These are phyloP conservation scores for Apiospora rasikravindrae DNA, from an alignment of 2,329 filamentous ascomycete genomes.

Conservation along the genomic window DNA sequence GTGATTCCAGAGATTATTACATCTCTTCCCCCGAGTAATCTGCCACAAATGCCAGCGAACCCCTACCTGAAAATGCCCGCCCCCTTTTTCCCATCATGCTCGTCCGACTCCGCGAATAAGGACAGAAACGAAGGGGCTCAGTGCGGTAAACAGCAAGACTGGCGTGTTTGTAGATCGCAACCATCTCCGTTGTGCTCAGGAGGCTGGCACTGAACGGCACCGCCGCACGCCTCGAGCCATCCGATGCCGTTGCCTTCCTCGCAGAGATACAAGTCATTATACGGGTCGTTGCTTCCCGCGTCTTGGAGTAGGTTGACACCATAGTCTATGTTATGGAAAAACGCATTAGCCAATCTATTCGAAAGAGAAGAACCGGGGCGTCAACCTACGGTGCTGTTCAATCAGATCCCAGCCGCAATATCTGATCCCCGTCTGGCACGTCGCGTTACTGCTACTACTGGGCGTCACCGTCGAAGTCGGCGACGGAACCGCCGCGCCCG, in stretches of 20 bases:
- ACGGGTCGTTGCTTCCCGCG: background rate
- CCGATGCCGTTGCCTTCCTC: background rate
- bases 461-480: background rate
- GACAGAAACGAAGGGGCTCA: background rate
- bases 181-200: background rate
- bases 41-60: too few species aligned
- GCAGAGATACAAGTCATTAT: background rate
- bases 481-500: background rate
- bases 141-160: background rate
- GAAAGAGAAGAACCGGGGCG: too few species aligned
- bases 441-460: background rate
- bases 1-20: too few species aligned
- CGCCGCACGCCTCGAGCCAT: background rate
- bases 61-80: background rate
- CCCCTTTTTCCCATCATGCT: too few species aligned
- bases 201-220: background rate
- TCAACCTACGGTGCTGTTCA: slow-evolving; percentile 1
- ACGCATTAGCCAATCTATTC: too few species aligned
- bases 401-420: slow-evolving; percentile 5
- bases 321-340: background rate
- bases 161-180: background rate
- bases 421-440: background rate
- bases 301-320: background rate
- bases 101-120: too few species aligned
- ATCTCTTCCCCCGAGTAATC: too few species aligned